Evolutionary conservation across 148 eudicot genomes (phyloP), one percentile per base, ranked within the genome.

Genomic region (Fagopyrum homotropicum): DNA sequence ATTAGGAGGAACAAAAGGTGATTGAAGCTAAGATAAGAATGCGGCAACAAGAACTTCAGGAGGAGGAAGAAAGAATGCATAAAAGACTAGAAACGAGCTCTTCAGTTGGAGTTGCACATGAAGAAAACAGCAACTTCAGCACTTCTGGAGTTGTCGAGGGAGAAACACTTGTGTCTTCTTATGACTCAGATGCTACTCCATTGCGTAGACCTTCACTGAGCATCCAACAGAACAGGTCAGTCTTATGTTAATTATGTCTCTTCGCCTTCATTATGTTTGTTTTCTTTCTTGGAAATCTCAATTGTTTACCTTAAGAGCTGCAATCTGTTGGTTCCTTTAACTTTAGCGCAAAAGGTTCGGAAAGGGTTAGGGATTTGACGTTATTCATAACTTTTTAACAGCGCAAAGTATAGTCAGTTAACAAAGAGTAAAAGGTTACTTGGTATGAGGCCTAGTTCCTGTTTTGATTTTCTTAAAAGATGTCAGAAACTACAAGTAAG

Each of bases 21-120:
- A 91, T 94, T 79, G 98, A 94, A 85, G 98, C 98, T 49, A 92
- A 94, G 87, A 91, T 94, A 82, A 89, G 98, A 82, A 94, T 94
- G 96, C 88, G 89, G 61, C 93, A 86, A 81, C 89, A 90, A 75
- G 90, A 94, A 85, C 85, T 90, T 69, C 86, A 79, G 76, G 92
- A 90, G 80, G 97, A 94, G 60, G 97, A 94, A 81, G 90, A 88
- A 76, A 85, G 84, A 75, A 82, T 78, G 75, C 84, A 72, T 54
- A 87, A 84, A 77, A 85, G 83, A 73, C 86, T 80, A 81, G 86
- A 85, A 63, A 69, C 72, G 15, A 81, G 78, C 60, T 85, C 89
- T 76, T 87, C 88, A 61, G 80, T 80, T 76, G 80, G 72, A 72
- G 81, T 63, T 22, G 49, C 81, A 30, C 82, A 69, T 51, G 82